Evolutionary conservation across 2,329 filamentous ascomycete genomes (phyloP).

Genomic region (Microdochium nivale): DNA sequence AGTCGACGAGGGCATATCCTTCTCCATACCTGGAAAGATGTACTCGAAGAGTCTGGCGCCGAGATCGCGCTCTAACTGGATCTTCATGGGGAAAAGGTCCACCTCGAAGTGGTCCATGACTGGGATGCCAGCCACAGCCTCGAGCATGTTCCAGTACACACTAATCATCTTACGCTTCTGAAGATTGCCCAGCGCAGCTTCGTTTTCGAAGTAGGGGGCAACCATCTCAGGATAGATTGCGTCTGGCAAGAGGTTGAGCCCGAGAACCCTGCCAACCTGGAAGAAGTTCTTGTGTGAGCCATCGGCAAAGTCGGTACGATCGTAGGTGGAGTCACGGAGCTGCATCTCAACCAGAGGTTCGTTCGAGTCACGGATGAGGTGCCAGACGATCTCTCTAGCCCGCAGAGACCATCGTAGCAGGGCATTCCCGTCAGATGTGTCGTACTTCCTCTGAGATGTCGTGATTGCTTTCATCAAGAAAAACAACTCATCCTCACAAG

Average conservation of each 20-base stretch:
- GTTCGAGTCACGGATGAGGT: constrained; percentile 78
- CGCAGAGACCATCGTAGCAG: constrained; percentile 87
- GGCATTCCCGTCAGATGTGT: constrained; percentile 66
- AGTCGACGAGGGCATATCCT: constrained; percentile 28
- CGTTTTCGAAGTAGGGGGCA: constrained; percentile 71
- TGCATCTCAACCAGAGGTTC: constrained; percentile 90
- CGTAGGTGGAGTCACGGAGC: constrained; percentile 82
- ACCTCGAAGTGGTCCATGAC: constrained; percentile 97
- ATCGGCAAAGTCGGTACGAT: constrained; percentile 93
- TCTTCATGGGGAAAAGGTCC: constrained; percentile 82
- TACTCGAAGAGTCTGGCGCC: constrained; percentile 94
- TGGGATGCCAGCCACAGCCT: constrained; percentile 94
- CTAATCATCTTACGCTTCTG: constrained; percentile 74
- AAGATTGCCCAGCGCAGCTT: constrained; percentile 43
- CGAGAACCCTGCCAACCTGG: constrained; percentile 79
- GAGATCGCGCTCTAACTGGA: constrained; percentile 87
- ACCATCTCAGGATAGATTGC: constrained; percentile 96
- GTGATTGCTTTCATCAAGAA: constrained; percentile 99
- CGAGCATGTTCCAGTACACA: constrained; percentile 96
- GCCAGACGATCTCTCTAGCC: constrained; percentile 95
- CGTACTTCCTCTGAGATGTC: constrained; percentile 81
- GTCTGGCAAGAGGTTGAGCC: constrained; percentile 81
- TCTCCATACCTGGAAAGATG: constrained; percentile 80
- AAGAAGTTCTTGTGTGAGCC: constrained; percentile 92
- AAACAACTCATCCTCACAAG: constrained; percentile 94